Conservation (phyloP, 352 stramenopile species). For the Phytophthora nicotianae region DNA sequence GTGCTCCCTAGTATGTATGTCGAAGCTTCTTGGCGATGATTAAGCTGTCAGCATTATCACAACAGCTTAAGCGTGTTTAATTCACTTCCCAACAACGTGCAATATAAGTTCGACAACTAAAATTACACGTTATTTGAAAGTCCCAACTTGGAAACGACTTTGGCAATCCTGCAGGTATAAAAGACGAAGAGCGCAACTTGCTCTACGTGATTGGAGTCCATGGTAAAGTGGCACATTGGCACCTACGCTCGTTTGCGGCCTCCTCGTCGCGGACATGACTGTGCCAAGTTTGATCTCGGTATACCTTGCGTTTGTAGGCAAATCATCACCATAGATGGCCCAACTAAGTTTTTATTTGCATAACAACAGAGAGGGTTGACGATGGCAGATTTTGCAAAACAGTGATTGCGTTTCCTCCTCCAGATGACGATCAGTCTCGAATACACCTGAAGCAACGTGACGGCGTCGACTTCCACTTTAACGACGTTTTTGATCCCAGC, state of each 20-base stretch:
- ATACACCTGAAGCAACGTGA: constrained; percentile 78
- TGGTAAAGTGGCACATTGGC: constrained; percentile 82
- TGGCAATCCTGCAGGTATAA: constrained; percentile 1
- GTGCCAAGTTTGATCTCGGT: constrained; percentile 69
- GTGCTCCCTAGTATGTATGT: too few species aligned
- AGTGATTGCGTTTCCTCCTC: constrained; percentile 66
- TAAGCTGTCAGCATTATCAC: constrained; percentile 18
- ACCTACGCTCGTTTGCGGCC: constrained; percentile 76
- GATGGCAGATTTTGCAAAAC: constrained; percentile 45
- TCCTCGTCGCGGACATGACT: constrained; percentile 56
- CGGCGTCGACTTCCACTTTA: constrained; percentile 72
- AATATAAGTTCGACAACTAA: constrained; percentile 17
- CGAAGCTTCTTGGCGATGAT: constrained; percentile 26
- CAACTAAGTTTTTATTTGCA: not conserved
- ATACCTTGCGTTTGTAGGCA: not conserved
- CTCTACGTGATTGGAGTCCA: constrained; percentile 13
- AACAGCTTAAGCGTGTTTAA: too few species aligned
- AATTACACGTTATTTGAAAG: constrained; percentile 13
- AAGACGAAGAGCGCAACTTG: not conserved
- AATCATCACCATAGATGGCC: not conserved
- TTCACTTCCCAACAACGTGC: too few species aligned
- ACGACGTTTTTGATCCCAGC: constrained; percentile 67
- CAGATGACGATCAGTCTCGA: constrained; percentile 56
- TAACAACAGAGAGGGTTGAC: constrained; percentile 49
- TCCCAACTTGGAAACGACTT: constrained; percentile 26